Conservation (phyloP, 2,329 filamentous ascomycete genomes). For the Venturia asperata region DNA sequence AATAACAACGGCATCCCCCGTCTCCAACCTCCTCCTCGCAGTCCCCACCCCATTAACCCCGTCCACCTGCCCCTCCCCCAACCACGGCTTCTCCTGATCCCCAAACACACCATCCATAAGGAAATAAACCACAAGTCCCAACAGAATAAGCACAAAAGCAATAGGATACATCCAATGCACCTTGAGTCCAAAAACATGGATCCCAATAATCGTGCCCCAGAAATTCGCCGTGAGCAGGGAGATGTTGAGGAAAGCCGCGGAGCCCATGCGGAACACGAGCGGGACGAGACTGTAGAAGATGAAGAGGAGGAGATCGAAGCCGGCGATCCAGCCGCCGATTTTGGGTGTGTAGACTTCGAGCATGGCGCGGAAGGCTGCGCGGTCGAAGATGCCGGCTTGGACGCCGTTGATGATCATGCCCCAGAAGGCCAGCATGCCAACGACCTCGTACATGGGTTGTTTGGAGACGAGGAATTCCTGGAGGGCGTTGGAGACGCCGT, state of each 20-base stretch:
- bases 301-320: conserved; percentile 75
- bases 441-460: conserved; percentile 82
- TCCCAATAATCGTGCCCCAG: conserved; percentile 91
- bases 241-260: conserved; percentile 94
- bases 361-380: conserved; percentile 53
- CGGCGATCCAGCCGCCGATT: conserved; percentile 74
- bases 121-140: conserved; percentile 84
- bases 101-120: conserved; percentile 73
- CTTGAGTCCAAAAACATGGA: conserved; percentile 70
- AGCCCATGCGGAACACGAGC: conserved; percentile 79
- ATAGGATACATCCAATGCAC: conserved; percentile 93
- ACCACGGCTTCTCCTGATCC: conserved; percentile 90
- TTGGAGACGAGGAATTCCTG: conserved; percentile 92
- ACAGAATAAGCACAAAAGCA: conserved; percentile 85
- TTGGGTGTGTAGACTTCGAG: conserved; percentile 39
- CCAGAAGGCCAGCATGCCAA: conserved; percentile 84
- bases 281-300: conserved; percentile 87
- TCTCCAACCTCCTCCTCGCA: conserved; percentile 58
- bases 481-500: conserved; percentile 83
- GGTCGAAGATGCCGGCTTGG: conserved; percentile 88
- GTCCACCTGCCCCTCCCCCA: conserved; percentile 76
- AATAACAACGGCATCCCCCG: conserved; percentile 29
- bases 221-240: conserved; percentile 90
- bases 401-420: conserved; percentile 86
- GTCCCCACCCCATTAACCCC: conserved; percentile 78